Conservation (phyloP, 495 filamentous ascomycete genomes). For the Aspergillus campestris region DNA sequence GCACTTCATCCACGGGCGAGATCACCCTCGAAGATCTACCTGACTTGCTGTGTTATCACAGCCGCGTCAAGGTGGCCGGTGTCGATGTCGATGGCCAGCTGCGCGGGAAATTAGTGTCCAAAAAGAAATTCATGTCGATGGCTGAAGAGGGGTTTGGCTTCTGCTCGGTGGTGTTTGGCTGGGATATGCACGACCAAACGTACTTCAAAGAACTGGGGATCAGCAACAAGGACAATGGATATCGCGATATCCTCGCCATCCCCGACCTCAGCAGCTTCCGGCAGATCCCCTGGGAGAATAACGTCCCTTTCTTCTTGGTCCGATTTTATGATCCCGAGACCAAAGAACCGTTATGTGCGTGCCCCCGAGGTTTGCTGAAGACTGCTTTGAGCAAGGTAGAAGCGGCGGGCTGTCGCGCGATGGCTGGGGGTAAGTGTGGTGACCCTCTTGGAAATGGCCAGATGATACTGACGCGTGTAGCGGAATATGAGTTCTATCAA, state of each 20-base stretch:
- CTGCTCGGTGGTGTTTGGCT: constrained; percentile 93
- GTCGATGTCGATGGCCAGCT: constrained; percentile 86
- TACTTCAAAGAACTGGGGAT: constrained; percentile 79
- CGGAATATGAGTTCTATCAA: constrained; percentile 97
- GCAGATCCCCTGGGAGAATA: constrained; percentile 89
- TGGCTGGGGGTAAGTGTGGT: constrained; percentile 73
- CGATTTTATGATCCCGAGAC: constrained; percentile 62
- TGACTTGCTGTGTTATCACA: constrained; percentile 62
- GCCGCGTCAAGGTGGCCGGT: constrained; percentile 83
- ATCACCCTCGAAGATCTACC: constrained; percentile 53
- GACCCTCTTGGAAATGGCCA: not conserved
- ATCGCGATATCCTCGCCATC: constrained; percentile 78
- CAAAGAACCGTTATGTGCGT: constrained; percentile 61
- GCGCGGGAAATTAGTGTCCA: constrained; percentile 90
- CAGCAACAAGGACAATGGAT: constrained; percentile 90
- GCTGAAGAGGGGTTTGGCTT: constrained; percentile 84
- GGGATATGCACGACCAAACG: constrained; percentile 95
- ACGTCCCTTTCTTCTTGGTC: constrained; percentile 88
- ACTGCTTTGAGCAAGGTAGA: constrained; percentile 57
- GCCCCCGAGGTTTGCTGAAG: constrained; percentile 70
- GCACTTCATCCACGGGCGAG: constrained; percentile 1
- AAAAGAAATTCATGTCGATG: constrained; percentile 90
- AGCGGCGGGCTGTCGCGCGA: constrained; percentile 61
- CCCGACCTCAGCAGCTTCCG: constrained; percentile 76
- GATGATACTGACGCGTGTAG: constrained; percentile 35